phyloP scores from a whole-genome alignment of 768 basidiomycete genomes.

The Candolleomyces eurysporus region DNA sequence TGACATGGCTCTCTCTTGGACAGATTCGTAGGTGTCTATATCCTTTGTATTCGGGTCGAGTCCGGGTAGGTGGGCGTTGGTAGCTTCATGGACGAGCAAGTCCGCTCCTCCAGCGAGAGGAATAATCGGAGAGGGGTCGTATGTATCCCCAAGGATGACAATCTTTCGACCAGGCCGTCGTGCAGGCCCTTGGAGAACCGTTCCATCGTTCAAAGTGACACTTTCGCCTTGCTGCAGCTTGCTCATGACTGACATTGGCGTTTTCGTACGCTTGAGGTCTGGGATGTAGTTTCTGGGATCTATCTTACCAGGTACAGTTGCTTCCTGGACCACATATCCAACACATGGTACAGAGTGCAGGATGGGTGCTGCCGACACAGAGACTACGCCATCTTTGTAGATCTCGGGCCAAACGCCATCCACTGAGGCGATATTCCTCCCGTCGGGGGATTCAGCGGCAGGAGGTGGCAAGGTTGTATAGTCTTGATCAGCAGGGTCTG shows the following conservation, averaged over 20 bases:
- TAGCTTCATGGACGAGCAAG: constrained; percentile 84
- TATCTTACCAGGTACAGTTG: constrained; percentile 74
- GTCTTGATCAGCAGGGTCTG: constrained; percentile 56
- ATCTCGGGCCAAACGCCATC: constrained; percentile 68
- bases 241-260: constrained; percentile 65
- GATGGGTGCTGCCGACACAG: constrained; percentile 77
- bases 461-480: constrained; percentile 45
- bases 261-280: constrained; percentile 65
- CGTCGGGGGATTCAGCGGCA: constrained; percentile 52
- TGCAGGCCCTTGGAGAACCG: constrained; percentile 63
- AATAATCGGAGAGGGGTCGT: constrained; percentile 68
- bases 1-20: constrained; percentile 63
- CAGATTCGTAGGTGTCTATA: constrained; percentile 56
- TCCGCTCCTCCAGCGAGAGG: constrained; percentile 64
- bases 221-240: constrained; percentile 63
- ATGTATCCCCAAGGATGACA: constrained; percentile 83
- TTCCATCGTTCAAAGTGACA: constrained; percentile 69
- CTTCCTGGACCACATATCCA: constrained; percentile 73
- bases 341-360: constrained; percentile 78
- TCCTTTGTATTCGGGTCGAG: constrained; percentile 59
- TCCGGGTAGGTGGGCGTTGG: constrained; percentile 77
- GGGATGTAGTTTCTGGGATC: constrained; percentile 66
- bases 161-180: constrained; percentile 71
- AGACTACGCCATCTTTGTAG: constrained; percentile 51
- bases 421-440: constrained; percentile 59